Evolutionary conservation across 129 eudicot species (phyloP).

Genomic region (Flaveria ramosissima): DNA sequence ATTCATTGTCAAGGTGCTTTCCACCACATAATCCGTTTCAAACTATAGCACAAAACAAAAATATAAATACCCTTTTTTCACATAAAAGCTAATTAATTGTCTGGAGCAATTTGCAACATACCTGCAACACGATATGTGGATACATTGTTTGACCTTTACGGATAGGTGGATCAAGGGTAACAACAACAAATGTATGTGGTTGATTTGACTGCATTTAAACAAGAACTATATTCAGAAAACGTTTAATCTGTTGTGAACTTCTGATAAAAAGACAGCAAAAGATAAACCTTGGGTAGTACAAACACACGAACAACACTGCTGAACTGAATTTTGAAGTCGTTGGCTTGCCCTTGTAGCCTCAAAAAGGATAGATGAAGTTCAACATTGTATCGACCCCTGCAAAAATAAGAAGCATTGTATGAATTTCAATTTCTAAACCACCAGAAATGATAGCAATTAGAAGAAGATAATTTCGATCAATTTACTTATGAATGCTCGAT

Average conservation of each 20-base stretch:
- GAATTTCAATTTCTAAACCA: constrained; percentile 12
- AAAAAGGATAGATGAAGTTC: constrained; percentile 91
- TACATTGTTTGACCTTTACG: constrained; percentile 96
- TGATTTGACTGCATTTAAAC: constrained; percentile 73
- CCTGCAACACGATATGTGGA: constrained; percentile 98
- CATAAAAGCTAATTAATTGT: neutral
- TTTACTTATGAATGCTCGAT: constrained; percentile 7
- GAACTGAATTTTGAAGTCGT: constrained; percentile 93
- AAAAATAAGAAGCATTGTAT: constrained; percentile 20
- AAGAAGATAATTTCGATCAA: neutral
- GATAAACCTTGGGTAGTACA: constrained; percentile 79
- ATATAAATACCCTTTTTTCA: constrained; percentile 12
- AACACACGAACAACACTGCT: constrained; percentile 94
- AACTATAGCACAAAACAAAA: constrained; percentile 43
- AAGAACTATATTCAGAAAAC: neutral
- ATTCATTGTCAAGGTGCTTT: constrained; percentile 60
- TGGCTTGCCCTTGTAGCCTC: constrained; percentile 96
- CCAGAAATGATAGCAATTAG: constrained; percentile 6
- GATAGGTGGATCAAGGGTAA: constrained; percentile 96
- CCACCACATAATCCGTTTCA: constrained; percentile 84
- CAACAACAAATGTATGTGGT: constrained; percentile 89
- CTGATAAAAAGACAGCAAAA: neutral
- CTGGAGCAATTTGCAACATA: constrained; percentile 30
- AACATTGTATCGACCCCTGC: constrained; percentile 84
- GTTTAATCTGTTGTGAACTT: neutral